phyloP scores from a whole-genome alignment of 2,329 filamentous ascomycete species.

The Clathrospora elynae region DNA sequence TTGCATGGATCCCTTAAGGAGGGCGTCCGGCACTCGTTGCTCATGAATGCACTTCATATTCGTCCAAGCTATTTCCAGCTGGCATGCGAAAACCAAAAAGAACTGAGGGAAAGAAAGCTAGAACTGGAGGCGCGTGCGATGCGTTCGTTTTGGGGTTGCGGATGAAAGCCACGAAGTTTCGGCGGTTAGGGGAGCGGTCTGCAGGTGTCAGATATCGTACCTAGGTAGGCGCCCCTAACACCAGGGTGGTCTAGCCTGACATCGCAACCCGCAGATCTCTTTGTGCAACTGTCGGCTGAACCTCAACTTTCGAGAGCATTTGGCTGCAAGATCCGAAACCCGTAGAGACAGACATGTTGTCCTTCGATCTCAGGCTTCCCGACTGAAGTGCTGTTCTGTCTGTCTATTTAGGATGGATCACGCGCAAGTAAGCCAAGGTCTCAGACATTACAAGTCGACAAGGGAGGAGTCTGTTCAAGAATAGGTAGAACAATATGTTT shows the following conservation, averaged over 20 bases:
- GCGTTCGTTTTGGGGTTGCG: slow-evolving; percentile 5
- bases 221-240: slow-evolving; percentile 21
- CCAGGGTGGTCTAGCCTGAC: slow-evolving; percentile 3
- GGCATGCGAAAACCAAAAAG: not conserved
- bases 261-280: too few relatives aligned
- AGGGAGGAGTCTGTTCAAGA: slow-evolving; percentile 1
- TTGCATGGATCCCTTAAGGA: slow-evolving; percentile 6
- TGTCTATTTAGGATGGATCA: too few relatives aligned
- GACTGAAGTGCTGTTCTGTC: too few relatives aligned
- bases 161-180: slow-evolving; percentile 11
- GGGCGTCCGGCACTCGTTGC: slow-evolving; percentile 16
- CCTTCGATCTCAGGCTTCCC: too few relatives aligned
- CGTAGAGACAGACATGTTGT: too few relatives aligned
- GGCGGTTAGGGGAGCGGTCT: slow-evolving; percentile 17
- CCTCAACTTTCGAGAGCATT: too few relatives aligned
- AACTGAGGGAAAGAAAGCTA: not conserved
- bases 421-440: slow-evolving; percentile 1
- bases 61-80: too few relatives aligned
- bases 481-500: slow-evolving; percentile 12
- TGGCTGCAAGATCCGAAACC: too few relatives aligned
- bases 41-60: too few relatives aligned
- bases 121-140: not conserved
- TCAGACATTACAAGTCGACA: not conserved
- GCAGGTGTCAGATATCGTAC: slow-evolving; percentile 4
- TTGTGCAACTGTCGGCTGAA: too few relatives aligned